phyloP scores from a whole-genome alignment of 2,329 filamentous ascomycete genomes.

The Neonectria magnoliae region DNA sequence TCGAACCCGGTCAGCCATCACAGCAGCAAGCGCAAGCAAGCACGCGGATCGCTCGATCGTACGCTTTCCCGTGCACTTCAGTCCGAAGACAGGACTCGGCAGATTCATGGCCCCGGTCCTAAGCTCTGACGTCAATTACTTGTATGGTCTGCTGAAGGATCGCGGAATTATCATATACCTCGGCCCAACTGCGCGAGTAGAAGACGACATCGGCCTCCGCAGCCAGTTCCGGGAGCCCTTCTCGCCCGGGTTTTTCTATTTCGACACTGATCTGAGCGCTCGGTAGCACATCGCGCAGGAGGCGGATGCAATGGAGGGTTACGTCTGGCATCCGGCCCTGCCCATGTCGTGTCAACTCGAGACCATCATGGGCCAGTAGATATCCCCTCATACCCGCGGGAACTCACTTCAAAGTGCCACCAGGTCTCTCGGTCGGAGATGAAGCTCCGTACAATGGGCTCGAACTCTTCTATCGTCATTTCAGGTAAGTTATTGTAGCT shows the following conservation, averaged over 20 bases:
- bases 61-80: conserved; percentile 59
- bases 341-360: conserved; percentile 28
- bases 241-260: conserved; percentile 74
- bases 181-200: conserved; percentile 76
- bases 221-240: conserved; percentile 68
- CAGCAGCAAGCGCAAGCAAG: conserved; percentile 8
- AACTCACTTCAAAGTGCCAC: conserved; percentile 77
- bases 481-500: conserved; percentile 75
- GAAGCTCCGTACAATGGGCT: conserved; percentile 52
- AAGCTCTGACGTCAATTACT: conserved; percentile 30
- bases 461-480: conserved; percentile 73
- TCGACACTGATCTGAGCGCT: conserved; percentile 71
- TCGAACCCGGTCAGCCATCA: conserved; percentile 35
- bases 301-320: conserved; percentile 66
- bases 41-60: conserved; percentile 38
- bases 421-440: conserved; percentile 55
- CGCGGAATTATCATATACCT: conserved; percentile 56
- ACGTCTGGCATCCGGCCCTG: conserved; percentile 73
- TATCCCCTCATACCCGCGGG: conserved; percentile 2
- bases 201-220: conserved; percentile 76
- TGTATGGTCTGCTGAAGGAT: conserved; percentile 10
- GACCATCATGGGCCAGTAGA: conserved; percentile 2
- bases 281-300: conserved; percentile 60
- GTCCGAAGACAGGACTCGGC: conserved; percentile 61
- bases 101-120: conserved; percentile 54